Evolutionary conservation across 1,284 basidiomycete species (phyloP).

Genomic region (Ustilago sp.): DNA sequence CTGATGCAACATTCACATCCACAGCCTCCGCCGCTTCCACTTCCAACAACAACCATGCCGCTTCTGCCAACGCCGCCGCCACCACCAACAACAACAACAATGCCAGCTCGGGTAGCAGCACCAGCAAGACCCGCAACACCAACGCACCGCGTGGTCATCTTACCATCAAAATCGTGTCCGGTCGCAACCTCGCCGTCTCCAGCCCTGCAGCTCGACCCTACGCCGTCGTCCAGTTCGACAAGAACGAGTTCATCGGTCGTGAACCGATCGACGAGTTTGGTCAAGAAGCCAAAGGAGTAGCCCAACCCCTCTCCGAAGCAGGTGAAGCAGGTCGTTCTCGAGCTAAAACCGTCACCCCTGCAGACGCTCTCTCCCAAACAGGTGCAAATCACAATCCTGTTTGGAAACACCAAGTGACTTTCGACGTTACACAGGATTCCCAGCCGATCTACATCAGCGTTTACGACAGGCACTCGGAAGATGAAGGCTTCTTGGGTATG

Average conservation of each 20-base stretch:
- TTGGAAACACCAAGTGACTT: constrained; percentile 97
- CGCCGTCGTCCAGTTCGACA: constrained; percentile 97
- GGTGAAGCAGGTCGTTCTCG: constrained; percentile 75
- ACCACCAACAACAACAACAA: background rate
- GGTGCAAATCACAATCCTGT: constrained; percentile 83
- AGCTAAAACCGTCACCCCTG: constrained; percentile 55
- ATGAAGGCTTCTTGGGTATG: constrained; percentile 87
- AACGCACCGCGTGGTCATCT: constrained; percentile 78
- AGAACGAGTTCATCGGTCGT: constrained; percentile 96
- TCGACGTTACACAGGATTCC: constrained; percentile 89
- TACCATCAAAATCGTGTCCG: constrained; percentile 94
- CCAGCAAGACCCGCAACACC: constrained; percentile 59
- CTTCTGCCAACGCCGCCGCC: background rate
- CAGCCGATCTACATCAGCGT: constrained; percentile 90
- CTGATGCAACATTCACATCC: constrained; percentile 9
- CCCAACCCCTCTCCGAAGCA: constrained; percentile 75
- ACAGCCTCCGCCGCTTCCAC: constrained; percentile 16
- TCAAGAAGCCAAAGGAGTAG: constrained; percentile 84
- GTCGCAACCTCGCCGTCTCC: constrained; percentile 77
- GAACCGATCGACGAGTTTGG: constrained; percentile 87
- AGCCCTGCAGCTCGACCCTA: constrained; percentile 79
- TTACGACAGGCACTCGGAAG: constrained; percentile 88
- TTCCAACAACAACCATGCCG: constrained; percentile 4
- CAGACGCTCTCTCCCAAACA: constrained; percentile 33
- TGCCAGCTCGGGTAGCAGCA: constrained; percentile 7